Percentiles rank a stretch among this genome's conserved stretches.
These are phyloP conservation scores for Westerdykella aurantiaca DNA, from an alignment of 2,329 filamentous ascomycete genomes.

Conservation along the genomic window DNA sequence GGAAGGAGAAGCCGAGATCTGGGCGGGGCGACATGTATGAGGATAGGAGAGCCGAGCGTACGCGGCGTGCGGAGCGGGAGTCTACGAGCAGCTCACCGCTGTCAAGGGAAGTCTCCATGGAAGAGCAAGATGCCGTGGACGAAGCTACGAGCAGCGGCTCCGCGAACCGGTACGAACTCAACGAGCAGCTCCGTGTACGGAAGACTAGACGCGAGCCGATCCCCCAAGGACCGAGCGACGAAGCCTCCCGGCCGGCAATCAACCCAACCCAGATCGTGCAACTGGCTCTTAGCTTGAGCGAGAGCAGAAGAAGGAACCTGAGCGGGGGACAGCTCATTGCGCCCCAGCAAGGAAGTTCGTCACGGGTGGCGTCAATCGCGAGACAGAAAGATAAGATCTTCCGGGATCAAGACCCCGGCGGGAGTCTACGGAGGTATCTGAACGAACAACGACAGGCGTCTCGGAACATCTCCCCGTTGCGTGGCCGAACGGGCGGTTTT, in stretches of 20 bases:
- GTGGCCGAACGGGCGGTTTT: conserved; percentile 23
- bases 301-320: conserved; percentile 63
- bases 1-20: conserved; percentile 35
- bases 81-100: conserved; percentile 17
- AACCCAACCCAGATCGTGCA: conserved; percentile 89
- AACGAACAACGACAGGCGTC: conserved; percentile 63
- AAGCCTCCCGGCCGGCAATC: conserved; percentile 48
- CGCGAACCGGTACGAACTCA: conserved; percentile 4
- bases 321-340: conserved; percentile 52
- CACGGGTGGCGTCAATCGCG: conserved; percentile 42
- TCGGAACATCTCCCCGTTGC: conserved; percentile 56
- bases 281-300: conserved; percentile 82
- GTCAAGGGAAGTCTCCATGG: conserved; percentile 13
- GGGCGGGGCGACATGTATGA: conserved; percentile 26
- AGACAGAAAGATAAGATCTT: conserved; percentile 36
- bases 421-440: conserved; percentile 62
- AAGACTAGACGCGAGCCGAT: conserved; percentile 11
- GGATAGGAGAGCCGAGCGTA: too few species aligned
- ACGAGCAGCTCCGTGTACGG: conserved; percentile 13
- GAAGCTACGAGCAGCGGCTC: conserved; percentile 4
- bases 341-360: conserved; percentile 46
- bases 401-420: conserved; percentile 43
- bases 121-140: conserved; percentile 6
- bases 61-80: conserved; percentile 22
- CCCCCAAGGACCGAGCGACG: too few species aligned